These are phyloP conservation scores for Quercus bicolor DNA, from an alignment of 306 rosid genomes.

Conservation along the genomic window DNA sequence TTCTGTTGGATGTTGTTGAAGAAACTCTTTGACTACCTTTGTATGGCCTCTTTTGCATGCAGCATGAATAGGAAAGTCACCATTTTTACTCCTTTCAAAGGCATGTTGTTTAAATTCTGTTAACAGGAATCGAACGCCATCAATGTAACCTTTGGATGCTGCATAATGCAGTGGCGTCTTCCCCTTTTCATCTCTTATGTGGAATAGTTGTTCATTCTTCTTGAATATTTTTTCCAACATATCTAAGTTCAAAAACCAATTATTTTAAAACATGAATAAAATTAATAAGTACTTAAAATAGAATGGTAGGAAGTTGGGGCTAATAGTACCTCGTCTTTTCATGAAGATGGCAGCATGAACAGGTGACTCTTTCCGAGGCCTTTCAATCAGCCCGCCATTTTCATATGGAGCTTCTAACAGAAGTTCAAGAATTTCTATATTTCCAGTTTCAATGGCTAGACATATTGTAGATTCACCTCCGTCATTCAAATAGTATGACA, in stretches of 20 bases:
- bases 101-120: not conserved
- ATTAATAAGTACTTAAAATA: no score
- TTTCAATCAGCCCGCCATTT: not conserved
- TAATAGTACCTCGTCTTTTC: not conserved
- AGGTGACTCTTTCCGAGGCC: not conserved
- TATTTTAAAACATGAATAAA: no score
- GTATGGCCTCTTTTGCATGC: slow-evolving; percentile 6
- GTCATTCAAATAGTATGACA: not conserved
- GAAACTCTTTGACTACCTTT: not conserved
- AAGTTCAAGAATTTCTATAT: not conserved
- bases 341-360: not conserved
- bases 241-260: not conserved
- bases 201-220: not conserved
- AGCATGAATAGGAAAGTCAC: slow-evolving; percentile 7
- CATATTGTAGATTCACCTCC: not conserved
- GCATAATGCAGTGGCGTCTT: slow-evolving; percentile 17
- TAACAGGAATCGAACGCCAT: not conserved
- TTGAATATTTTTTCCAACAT: not conserved
- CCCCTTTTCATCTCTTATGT: slow-evolving; percentile 1
- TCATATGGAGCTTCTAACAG: not conserved
- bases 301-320: no score
- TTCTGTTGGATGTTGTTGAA: not conserved
- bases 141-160: not conserved
- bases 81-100: not conserved
- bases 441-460: not conserved